A percentile compares a stretch with the other conserved stretches of the same genome.
These are phyloP conservation scores for Exutisphaerella laricina DNA, from an alignment of 2,329 filamentous ascomycete genomes.

Conservation along the genomic window DNA sequence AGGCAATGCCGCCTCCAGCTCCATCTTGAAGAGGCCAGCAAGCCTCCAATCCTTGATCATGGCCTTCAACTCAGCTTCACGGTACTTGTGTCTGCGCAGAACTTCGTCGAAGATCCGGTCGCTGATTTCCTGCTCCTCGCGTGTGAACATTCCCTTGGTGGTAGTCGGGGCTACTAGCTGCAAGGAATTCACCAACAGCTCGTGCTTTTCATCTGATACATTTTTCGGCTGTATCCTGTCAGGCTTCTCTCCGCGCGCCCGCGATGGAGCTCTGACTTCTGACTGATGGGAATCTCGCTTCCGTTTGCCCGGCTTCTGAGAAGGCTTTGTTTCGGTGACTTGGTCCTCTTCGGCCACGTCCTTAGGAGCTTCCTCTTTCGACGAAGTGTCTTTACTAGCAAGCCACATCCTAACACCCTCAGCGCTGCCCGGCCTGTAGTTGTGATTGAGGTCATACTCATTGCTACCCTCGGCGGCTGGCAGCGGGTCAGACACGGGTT, in stretches of 20 bases:
- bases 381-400: slow-evolving; percentile 5
- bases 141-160: slow-evolving; percentile 12
- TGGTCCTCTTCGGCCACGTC: slow-evolving; percentile 1
- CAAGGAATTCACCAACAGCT: neutral
- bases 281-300: neutral
- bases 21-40: slow-evolving; percentile 29
- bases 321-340: neutral
- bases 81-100: slow-evolving; percentile 14
- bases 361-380: too few species aligned
- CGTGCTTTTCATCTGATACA: neutral
- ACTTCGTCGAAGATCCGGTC: slow-evolving; percentile 25
- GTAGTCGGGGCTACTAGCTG: neutral
- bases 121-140: slow-evolving; percentile 23
- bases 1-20: slow-evolving; percentile 28
- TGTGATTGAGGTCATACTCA: neutral
- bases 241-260: too few species aligned
- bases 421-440: neutral
- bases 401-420: slow-evolving; percentile 11
- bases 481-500: too few species aligned
- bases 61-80: slow-evolving; percentile 18
- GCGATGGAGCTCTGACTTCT: too few species aligned
- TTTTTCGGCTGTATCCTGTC: neutral
- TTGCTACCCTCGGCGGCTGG: too few species aligned
- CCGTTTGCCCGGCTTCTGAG: neutral
- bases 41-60: slow-evolving; percentile 28